These are phyloP conservation scores for Hypoxylon lienhwacheense DNA, from an alignment of 495 filamentous ascomycete genomes.

Conservation along the genomic window DNA sequence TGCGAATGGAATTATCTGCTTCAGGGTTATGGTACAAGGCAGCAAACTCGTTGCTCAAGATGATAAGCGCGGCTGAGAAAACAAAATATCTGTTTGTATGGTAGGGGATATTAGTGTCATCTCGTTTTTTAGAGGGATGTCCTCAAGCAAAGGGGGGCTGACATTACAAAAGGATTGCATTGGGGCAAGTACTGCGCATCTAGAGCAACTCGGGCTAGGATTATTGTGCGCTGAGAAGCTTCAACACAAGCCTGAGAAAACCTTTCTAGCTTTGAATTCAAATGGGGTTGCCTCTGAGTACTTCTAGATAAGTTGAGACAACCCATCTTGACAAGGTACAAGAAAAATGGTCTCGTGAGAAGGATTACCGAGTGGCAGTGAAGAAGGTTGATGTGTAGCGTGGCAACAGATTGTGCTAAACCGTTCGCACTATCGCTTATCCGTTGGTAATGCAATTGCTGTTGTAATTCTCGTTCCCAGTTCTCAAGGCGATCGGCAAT, in stretches of 20 bases:
- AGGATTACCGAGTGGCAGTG: constrained; percentile 76
- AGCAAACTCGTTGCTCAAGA: constrained; percentile 71
- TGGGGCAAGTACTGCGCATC: constrained; percentile 64
- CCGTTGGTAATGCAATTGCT: constrained; percentile 52
- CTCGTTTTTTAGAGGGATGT: neutral
- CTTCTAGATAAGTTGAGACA: constrained; percentile 42
- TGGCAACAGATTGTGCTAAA: constrained; percentile 61
- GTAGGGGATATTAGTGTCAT: constrained; percentile 10
- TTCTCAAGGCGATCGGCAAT: constrained; percentile 61
- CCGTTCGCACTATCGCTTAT: constrained; percentile 49
- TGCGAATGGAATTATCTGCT: constrained; percentile 57
- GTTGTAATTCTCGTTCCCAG: constrained; percentile 53
- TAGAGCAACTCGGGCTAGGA: constrained; percentile 60
- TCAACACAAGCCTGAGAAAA: constrained; percentile 73
- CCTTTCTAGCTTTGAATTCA: constrained; percentile 55
- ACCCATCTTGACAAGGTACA: constrained; percentile 49
- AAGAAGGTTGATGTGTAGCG: constrained; percentile 67
- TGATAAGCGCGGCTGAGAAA: constrained; percentile 69
- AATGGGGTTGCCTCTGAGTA: constrained; percentile 32
- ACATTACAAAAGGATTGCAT: constrained; percentile 69
- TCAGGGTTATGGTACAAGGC: constrained; percentile 60
- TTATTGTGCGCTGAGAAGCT: constrained; percentile 68
- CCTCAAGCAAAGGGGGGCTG: constrained; percentile 25
- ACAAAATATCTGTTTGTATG: constrained; percentile 59
- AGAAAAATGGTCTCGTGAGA: constrained; percentile 70